A percentile compares a stretch with the other conserved stretches of the same genome.
Evolutionary conservation across 768 basidiomycete species (phyloP).

Genomic region (Trametes coccinea): DNA sequence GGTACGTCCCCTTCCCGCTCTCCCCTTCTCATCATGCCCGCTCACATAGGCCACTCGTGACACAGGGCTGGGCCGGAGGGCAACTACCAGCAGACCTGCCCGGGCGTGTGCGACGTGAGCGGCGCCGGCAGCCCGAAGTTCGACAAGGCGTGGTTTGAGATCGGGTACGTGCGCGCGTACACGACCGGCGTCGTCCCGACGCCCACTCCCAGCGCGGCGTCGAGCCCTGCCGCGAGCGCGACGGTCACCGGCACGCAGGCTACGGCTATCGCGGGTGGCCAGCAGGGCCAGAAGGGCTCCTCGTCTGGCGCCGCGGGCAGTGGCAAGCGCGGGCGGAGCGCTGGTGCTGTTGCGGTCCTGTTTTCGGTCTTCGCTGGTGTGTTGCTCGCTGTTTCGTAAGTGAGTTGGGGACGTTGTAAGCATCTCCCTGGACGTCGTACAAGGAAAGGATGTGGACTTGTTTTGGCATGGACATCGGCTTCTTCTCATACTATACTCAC

Average conservation of each 20-base stretch:
- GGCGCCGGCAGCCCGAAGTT: slow-evolving; percentile 54
- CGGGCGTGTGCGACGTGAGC: slow-evolving; percentile 43
- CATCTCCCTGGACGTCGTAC: neutral
- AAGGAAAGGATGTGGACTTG: neutral
- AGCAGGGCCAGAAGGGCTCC: neutral
- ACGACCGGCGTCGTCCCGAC: slow-evolving; percentile 33
- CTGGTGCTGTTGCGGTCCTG: slow-evolving; percentile 2
- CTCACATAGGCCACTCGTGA: neutral
- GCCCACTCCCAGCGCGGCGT: slow-evolving; percentile 16
- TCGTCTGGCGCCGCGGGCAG: neutral
- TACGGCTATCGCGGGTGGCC: neutral
- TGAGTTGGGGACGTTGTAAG: neutral
- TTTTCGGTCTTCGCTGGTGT: slow-evolving; percentile 4
- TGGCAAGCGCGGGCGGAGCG: neutral
- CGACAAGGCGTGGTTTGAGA: slow-evolving; percentile 65
- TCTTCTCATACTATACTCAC: neutral
- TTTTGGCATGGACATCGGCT: neutral
- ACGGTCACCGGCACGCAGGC: neutral
- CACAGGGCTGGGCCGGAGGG: slow-evolving; percentile 50
- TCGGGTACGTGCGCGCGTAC: slow-evolving; percentile 65
- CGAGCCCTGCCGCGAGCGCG: neutral
- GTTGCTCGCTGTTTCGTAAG: neutral
- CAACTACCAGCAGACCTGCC: slow-evolving; percentile 40
- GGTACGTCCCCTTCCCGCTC: slow-evolving; percentile 33
- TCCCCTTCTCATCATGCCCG: neutral